phyloP scores from a whole-genome alignment of 2,329 filamentous ascomycete genomes.

The Nemania bipapillata region DNA sequence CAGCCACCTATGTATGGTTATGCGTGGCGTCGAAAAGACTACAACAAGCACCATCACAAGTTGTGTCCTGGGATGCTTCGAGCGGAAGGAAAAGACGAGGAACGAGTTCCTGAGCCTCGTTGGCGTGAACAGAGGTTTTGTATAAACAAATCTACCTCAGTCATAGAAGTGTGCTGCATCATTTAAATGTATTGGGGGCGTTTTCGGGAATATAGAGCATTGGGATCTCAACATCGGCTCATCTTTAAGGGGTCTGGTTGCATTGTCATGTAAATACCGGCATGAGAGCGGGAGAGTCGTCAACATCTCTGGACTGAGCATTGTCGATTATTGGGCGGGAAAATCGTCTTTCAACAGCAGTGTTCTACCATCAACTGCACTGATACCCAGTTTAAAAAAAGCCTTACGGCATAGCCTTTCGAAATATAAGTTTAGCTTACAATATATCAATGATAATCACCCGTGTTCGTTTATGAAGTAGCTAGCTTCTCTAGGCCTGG shows the following conservation, averaged over 20 bases:
- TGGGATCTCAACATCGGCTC: slow-evolving; percentile 50
- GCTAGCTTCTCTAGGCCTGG: not conserved
- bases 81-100: slow-evolving; percentile 89
- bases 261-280: slow-evolving; percentile 35
- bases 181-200: slow-evolving; percentile 36
- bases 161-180: not conserved
- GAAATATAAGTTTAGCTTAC: not conserved
- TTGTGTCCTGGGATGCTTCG: slow-evolving; percentile 96
- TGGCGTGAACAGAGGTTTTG: slow-evolving; percentile 63
- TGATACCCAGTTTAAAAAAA: slow-evolving; percentile 32
- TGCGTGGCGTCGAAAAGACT: slow-evolving; percentile 97
- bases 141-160: slow-evolving; percentile 24
- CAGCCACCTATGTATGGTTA: slow-evolving; percentile 97
- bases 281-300: slow-evolving; percentile 37
- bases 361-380: slow-evolving; percentile 38
- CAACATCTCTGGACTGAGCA: slow-evolving; percentile 42
- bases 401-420: not conserved
- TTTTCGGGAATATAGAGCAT: slow-evolving; percentile 39
- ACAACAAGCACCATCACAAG: slow-evolving; percentile 88
- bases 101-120: slow-evolving; percentile 93
- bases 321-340: slow-evolving; percentile 27
- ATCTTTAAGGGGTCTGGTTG: slow-evolving; percentile 26
- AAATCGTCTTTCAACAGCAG: slow-evolving; percentile 38
- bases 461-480: no score
- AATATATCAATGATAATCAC: not conserved